These are phyloP conservation scores for Saturnispora silvae DNA, from an alignment of 805 yeast species.

Conservation along the genomic window DNA sequence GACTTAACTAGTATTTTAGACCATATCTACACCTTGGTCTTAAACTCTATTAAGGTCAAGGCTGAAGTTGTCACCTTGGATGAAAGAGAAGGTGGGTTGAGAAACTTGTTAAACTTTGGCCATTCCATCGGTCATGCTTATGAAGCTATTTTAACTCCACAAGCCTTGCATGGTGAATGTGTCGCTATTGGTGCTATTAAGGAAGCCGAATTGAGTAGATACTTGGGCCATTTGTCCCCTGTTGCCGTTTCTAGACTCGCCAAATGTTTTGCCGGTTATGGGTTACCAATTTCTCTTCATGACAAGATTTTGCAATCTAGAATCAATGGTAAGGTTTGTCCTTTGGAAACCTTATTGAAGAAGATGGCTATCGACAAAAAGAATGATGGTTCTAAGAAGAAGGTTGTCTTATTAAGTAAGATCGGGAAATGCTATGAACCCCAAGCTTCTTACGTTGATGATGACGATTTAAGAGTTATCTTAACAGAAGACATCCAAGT, in stretches of 20 bases:
- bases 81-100: slow-evolving; percentile 89
- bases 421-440: slow-evolving; percentile 88
- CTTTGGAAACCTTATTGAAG: slow-evolving; percentile 61
- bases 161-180: slow-evolving; percentile 96
- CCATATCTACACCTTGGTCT: slow-evolving; percentile 67
- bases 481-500: slow-evolving; percentile 75
- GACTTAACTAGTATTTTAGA: slow-evolving; percentile 62
- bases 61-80: slow-evolving; percentile 90
- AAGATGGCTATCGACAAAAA: slow-evolving; percentile 96
- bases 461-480: slow-evolving; percentile 69
- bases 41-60: slow-evolving; percentile 80
- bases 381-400: slow-evolving; percentile 86
- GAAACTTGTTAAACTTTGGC: slow-evolving; percentile 90
- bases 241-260: slow-evolving; percentile 87
- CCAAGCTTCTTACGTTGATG: slow-evolving; percentile 75
- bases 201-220: slow-evolving; percentile 93
- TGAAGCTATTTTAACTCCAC: slow-evolving; percentile 95
- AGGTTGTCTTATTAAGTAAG: slow-evolving; percentile 69
- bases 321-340: slow-evolving; percentile 58
- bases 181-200: slow-evolving; percentile 94
- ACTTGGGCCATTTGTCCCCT: slow-evolving; percentile 78
- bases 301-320: slow-evolving; percentile 65
- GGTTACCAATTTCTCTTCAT: slow-evolving; percentile 68
- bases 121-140: slow-evolving; percentile 97
- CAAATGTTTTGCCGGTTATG: slow-evolving; percentile 75